Percentiles rank a stretch among this genome's conserved stretches.
These are phyloP conservation scores for Vaccinium vitisidaea DNA, from an alignment of 148 eudicot species.

Conservation along the genomic window DNA sequence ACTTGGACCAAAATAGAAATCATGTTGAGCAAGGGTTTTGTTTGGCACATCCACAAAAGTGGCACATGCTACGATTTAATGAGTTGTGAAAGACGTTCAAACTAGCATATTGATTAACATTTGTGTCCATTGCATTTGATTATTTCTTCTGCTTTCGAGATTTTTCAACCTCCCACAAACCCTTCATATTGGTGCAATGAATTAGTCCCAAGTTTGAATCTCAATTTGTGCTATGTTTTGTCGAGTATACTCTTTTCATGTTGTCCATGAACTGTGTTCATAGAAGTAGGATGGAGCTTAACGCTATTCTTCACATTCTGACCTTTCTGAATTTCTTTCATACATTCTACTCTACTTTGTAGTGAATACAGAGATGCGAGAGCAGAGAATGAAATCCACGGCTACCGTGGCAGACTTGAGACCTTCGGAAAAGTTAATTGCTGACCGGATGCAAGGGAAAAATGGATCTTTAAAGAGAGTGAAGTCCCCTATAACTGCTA, in stretches of 20 bases:
- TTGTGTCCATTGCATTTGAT: not conserved
- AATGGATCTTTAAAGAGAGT: conserved; percentile 74
- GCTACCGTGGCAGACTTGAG: conserved; percentile 61
- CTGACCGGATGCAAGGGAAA: conserved; percentile 63
- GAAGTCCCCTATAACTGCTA: conserved; percentile 79
- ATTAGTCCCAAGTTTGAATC: not conserved
- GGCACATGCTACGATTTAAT: not conserved
- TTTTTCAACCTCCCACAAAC: not conserved
- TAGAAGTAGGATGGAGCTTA: not conserved
- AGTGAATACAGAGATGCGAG: conserved; percentile 68
- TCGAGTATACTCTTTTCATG: conserved; percentile 10
- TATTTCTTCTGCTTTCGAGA: not conserved
- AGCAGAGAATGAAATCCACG: conserved; percentile 57
- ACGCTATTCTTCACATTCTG: conserved; percentile 6
- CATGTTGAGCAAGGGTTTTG: not conserved
- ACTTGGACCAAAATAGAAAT: not conserved
- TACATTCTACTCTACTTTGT: conserved; percentile 19
- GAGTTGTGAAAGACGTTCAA: conserved; percentile 5
- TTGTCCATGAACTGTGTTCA: conserved; percentile 8
- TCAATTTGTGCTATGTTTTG: not conserved
- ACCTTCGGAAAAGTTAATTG: conserved; percentile 57
- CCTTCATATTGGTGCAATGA: not conserved
- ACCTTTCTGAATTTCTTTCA: conserved; percentile 5
- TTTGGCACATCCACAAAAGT: conserved; percentile 1
- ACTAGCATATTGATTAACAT: not conserved